Evolutionary conservation across 129 eudicot genomes (phyloP).

Genomic region (Glebionis coronaria): DNA sequence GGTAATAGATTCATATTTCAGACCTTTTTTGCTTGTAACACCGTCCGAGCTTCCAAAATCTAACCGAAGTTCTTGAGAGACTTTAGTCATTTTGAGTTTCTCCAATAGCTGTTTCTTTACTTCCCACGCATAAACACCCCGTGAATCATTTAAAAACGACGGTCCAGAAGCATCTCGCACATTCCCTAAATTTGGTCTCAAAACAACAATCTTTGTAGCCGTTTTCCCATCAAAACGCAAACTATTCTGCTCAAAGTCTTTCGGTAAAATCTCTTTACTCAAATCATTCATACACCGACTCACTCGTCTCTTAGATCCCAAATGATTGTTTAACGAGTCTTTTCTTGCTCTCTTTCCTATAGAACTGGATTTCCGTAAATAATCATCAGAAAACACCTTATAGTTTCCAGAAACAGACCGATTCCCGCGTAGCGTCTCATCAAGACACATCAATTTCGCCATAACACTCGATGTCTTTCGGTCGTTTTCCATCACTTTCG

Average conservation of each 20-base stretch:
- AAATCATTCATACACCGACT: slow-evolving; percentile 12
- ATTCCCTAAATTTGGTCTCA: slow-evolving; percentile 30
- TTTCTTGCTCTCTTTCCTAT: slow-evolving; percentile 44
- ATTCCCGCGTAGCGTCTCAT: slow-evolving; percentile 27
- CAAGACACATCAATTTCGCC: slow-evolving; percentile 66
- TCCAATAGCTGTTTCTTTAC: slow-evolving; percentile 37
- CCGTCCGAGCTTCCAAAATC: slow-evolving; percentile 21
- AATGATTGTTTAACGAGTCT: slow-evolving; percentile 10
- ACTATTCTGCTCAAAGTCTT: background rate
- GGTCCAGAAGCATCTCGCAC: slow-evolving; percentile 15
- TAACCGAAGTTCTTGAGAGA: slow-evolving; percentile 17
- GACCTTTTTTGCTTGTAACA: slow-evolving; percentile 20
- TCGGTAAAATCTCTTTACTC: slow-evolving; percentile 4
- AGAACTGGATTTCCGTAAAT: slow-evolving; percentile 48
- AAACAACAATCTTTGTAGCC: slow-evolving; percentile 2
- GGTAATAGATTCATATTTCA: slow-evolving; percentile 11
- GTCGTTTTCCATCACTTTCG: slow-evolving; percentile 43
- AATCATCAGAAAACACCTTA: slow-evolving; percentile 57
- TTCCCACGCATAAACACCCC: slow-evolving; percentile 22
- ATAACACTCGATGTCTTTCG: slow-evolving; percentile 48
- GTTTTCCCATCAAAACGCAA: slow-evolving; percentile 7
- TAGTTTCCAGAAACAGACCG: slow-evolving; percentile 23
- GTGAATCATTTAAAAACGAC: slow-evolving; percentile 21
- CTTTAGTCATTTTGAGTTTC: slow-evolving; percentile 35
- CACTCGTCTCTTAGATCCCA: slow-evolving; percentile 22